Evolutionary conservation across 2,329 filamentous ascomycete species (phyloP), one percentile per base, ranked within the genome.

Genomic region (Dothistroma pini): DNA sequence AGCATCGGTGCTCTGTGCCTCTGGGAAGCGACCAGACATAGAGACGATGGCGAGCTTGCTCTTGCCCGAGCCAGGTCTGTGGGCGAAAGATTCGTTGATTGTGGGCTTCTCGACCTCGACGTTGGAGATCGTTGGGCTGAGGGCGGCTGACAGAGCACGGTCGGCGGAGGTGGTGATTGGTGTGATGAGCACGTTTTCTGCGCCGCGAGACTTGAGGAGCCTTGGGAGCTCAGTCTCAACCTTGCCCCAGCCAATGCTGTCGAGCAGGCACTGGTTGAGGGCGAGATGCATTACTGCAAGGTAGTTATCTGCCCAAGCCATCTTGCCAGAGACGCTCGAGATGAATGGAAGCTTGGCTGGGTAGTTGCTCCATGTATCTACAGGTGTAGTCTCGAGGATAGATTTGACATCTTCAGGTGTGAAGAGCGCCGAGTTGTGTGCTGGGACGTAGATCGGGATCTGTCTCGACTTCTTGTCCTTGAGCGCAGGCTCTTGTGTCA

Each of bases 21-120:
- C 62, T 4, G 70, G 69, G 35, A 70, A 63, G 6, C 68, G 60
- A 56, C 71, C 66, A 12, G 65, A 66, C 64, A 70, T 68, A 22
- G 66, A 66, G 19, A 72, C 61, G 44, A 72, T 68, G n/a, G 70
- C 70, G 29, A 72, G 57, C 48, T 60, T 66, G 25, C 10, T 54
- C 51, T 38, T 58, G 51, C n/a, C 32, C 19, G 14, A n/a, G n/a
- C 29, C 32, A 25, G 51, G 51, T 16, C 41, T 48, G 12, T 47
- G 47, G 25, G 31, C 21, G 14, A 14, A 29, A 29, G 38, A 29
- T 25, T 38, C 25, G 25, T 32, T 12, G 31, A 34, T 50, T n/a
- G 19, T 10, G 47, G 47, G 29, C 41, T 56, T 38, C 54, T 31
- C 25, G n/a, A 50, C 53, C 19, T 41, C 32, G n/a, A 32, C 14